Conservation (phyloP, 805 yeast genomes). For the Saturnispora saitoi region DNA sequence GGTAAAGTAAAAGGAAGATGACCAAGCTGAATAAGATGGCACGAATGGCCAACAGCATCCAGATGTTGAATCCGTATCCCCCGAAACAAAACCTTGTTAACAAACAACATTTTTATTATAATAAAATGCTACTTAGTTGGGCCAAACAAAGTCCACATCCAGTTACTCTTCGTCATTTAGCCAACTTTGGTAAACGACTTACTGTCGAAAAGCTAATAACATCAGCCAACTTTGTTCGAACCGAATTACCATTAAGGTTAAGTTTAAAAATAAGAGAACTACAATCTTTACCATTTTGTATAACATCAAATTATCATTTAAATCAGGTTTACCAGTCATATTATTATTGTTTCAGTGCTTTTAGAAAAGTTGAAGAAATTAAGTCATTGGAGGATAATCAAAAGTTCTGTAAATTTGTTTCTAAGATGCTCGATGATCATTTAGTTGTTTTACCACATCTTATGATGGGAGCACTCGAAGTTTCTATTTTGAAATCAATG, state of each 20-base stretch:
- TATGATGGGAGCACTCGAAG: slow-evolving; percentile 89
- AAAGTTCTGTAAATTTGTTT: slow-evolving; percentile 55
- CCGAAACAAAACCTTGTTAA: slow-evolving; percentile 13
- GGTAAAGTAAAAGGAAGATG: background rate
- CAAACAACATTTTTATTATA: slow-evolving; percentile 81
- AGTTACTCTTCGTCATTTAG: slow-evolving; percentile 80
- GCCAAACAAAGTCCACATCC: slow-evolving; percentile 70
- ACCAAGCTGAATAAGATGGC: slow-evolving; percentile 1
- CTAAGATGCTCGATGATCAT: slow-evolving; percentile 67
- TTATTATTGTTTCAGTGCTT: slow-evolving; percentile 77
- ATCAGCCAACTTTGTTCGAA: slow-evolving; percentile 82
- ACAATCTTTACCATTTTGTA: slow-evolving; percentile 72
- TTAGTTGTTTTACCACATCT: slow-evolving; percentile 75
- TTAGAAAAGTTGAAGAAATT: slow-evolving; percentile 65
- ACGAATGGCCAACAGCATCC: slow-evolving; percentile 1
- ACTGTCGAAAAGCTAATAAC: slow-evolving; percentile 69
- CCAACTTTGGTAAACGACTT: slow-evolving; percentile 76
- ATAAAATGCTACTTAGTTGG: slow-evolving; percentile 57
- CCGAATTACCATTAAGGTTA: slow-evolving; percentile 77
- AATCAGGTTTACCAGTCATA: slow-evolving; percentile 81
- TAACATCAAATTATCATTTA: slow-evolving; percentile 77
- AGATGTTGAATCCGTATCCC: slow-evolving; percentile 9
- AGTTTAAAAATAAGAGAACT: slow-evolving; percentile 73
- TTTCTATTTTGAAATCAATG: slow-evolving; percentile 48
- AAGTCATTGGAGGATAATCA: slow-evolving; percentile 67